Base-by-base conservation (phyloP, 2,329 filamentous ascomycete species). In the Fusarium nanum region DNA sequence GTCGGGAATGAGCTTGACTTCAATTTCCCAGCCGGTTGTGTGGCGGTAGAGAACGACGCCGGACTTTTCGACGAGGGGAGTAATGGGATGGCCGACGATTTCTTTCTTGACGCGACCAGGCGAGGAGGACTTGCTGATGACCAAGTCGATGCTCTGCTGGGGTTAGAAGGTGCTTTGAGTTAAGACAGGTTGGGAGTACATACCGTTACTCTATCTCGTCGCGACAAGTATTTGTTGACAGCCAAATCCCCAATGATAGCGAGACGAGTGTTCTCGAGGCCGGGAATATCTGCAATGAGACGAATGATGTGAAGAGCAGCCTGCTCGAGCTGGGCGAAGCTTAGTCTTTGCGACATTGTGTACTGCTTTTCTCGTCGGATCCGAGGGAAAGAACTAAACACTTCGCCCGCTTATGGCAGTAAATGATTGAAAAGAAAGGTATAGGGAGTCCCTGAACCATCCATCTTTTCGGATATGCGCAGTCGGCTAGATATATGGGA, bases 301-400 rank as follows among this genome's bases (percentile, higher is more conserved):
- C 94, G 7, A 92, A 94, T 59, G 92, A 95, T 79, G 93, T 98
- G 14, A 93, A 98, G 80, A 90, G 92, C 75, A 90, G 94, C 76
- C 86, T 98, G 3, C 84, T 97, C 32, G 88, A 91, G 44, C 68
- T 76, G 74, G 65, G 71, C 72, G 66, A 76, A 75, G 60, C 62
- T 76, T 60, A 74, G 67, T 64, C 60, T 48, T 54, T 69, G 70
- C 45, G 67, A 60, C 73, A 75, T 75, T 62, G 45, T 68, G 68
- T 56, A 62, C 41, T 49, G 62, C 62, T 69, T 66, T 67, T 42
- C 50, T 61, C 34, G 34, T 37, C 1, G 37, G 20, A 16, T 6
- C 13, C 18, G 25, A 28, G 22, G 32, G n/a, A 65, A 67, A 70
- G 67, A 47, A 65, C 68, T 71, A 68, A 30, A 25, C 25, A 63